phyloP scores from a whole-genome alignment of 345 rosid species.

The Aethionema arabicum region DNA sequence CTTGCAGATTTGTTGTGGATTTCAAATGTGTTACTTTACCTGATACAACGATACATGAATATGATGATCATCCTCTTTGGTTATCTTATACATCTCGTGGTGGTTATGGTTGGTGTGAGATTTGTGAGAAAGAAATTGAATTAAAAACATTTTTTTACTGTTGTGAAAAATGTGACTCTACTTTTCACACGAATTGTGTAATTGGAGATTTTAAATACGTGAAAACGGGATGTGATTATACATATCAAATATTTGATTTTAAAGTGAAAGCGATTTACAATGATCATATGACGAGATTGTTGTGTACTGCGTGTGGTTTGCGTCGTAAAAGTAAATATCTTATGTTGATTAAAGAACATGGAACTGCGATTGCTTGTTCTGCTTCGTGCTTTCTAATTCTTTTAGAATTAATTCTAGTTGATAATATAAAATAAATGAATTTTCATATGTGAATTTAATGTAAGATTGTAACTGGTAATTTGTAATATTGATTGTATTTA shows the following conservation, averaged over 20 bases:
- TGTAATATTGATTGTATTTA: too few species aligned
- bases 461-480: too few species aligned
- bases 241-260: background rate
- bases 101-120: background rate
- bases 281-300: too few species aligned
- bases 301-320: too few species aligned
- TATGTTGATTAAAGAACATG: too few species aligned
- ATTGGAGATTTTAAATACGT: background rate
- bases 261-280: background rate
- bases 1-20: background rate
- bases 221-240: background rate
- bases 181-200: background rate
- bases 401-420: too few species aligned
- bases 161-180: background rate
- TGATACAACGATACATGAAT: background rate
- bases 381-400: too few species aligned
- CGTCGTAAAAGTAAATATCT: too few species aligned
- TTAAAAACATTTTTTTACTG: background rate
- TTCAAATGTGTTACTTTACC: background rate
- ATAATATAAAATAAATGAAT: too few species aligned
- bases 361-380: too few species aligned
- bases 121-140: background rate
- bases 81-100: background rate
- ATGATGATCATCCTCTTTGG: conserved; percentile 9
- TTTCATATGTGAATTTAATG: too few species aligned